phyloP scores from a whole-genome alignment of 179 eudicot species.

The Gypsophila paniculata region DNA sequence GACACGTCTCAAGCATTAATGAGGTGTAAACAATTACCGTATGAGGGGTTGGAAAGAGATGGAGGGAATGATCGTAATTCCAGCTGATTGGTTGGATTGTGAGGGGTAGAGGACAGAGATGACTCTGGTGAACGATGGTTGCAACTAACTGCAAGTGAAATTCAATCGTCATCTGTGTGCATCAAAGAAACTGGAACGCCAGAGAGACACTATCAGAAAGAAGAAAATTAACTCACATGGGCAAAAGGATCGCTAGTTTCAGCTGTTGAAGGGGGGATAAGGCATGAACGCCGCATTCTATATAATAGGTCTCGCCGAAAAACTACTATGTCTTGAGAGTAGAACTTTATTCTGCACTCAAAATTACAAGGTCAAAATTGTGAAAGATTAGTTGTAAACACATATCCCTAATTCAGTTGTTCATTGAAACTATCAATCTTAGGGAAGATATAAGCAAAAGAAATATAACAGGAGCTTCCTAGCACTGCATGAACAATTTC shows the following conservation, averaged over 20 bases:
- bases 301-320: slow-evolving; percentile 86
- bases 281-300: slow-evolving; percentile 86
- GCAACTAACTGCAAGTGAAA: slow-evolving; percentile 79
- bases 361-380: slow-evolving; percentile 6
- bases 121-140: slow-evolving; percentile 89
- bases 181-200: background rate
- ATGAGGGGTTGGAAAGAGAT: slow-evolving; percentile 85
- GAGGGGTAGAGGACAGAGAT: slow-evolving; percentile 91
- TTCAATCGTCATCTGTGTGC: background rate
- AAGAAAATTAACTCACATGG: slow-evolving; percentile 49
- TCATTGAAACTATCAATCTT: background rate
- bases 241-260: slow-evolving; percentile 89
- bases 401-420: background rate
- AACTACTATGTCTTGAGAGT: slow-evolving; percentile 79
- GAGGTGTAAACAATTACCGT: slow-evolving; percentile 44
- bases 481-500: background rate
- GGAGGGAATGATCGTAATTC: slow-evolving; percentile 91
- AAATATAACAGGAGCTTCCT: background rate
- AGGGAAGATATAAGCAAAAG: background rate
- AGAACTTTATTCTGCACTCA: slow-evolving; percentile 66
- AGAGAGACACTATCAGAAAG: slow-evolving; percentile 1
- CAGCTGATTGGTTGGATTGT: slow-evolving; percentile 79
- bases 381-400: slow-evolving; percentile 14
- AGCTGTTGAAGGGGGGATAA: slow-evolving; percentile 72
- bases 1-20: background rate